These are phyloP conservation scores for Astragalus glycyphyllos DNA, from an alignment of 306 rosid genomes.

Conservation along the genomic window DNA sequence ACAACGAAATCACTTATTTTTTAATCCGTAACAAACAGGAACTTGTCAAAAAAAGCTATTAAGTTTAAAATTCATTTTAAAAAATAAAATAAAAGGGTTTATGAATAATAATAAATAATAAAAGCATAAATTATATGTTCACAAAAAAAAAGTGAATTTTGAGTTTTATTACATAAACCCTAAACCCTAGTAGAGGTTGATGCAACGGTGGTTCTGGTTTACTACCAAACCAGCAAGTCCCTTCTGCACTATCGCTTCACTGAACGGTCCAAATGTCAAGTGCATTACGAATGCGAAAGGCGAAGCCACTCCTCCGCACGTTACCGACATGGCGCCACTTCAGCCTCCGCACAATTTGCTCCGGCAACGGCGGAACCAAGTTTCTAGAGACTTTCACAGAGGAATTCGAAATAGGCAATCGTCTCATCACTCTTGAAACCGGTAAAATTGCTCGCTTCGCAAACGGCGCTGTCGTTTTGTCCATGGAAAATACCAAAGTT, in stretches of 20 bases:
- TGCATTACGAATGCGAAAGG: background rate
- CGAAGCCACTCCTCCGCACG: slow-evolving; percentile 14
- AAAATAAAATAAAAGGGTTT: too few species aligned
- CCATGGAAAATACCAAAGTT: slow-evolving; percentile 75
- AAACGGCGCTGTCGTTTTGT: slow-evolving; percentile 80
- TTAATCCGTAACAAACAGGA: too few species aligned
- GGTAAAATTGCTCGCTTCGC: slow-evolving; percentile 91
- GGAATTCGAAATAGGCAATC: slow-evolving; percentile 85
- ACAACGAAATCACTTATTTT: too few species aligned
- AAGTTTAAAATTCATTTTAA: too few species aligned
- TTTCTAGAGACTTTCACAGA: slow-evolving; percentile 70
- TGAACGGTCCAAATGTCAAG: background rate
- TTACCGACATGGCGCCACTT: slow-evolving; percentile 28
- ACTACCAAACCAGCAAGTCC: background rate
- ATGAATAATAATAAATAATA: too few species aligned
- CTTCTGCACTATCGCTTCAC: background rate
- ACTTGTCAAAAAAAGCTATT: too few species aligned
- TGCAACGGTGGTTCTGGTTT: background rate
- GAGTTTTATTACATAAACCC: background rate
- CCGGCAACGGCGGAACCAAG: slow-evolving; percentile 65
- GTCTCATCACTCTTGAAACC: slow-evolving; percentile 67
- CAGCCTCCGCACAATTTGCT: slow-evolving; percentile 62
- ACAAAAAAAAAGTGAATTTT: too few species aligned
- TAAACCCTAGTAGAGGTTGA: background rate
- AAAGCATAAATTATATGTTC: too few species aligned